These are phyloP conservation scores for Ganoderma sinense DNA, from an alignment of 1,284 basidiomycete genomes.

Conservation along the genomic window DNA sequence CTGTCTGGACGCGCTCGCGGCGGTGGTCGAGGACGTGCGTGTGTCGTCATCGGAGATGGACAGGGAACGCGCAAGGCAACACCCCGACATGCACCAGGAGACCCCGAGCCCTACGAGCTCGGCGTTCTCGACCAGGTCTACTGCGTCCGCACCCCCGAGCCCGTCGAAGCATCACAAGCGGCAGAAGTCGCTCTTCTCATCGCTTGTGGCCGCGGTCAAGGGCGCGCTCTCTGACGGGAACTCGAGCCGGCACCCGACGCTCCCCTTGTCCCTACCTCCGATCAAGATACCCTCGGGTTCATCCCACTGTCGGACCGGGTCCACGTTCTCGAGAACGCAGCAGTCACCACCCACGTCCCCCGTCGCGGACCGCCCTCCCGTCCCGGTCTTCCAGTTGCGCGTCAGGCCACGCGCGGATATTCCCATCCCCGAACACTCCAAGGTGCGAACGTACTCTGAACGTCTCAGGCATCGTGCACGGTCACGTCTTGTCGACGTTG, in stretches of 20 bases:
- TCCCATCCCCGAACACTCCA: conserved; percentile 11
- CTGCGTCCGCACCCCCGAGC: conserved; percentile 28
- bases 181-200: conserved; percentile 71
- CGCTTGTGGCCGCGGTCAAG: conserved; percentile 65
- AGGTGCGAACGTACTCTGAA: conserved; percentile 19
- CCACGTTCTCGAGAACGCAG: conserved; percentile 35
- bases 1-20: conserved; percentile 54
- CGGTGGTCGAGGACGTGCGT: conserved; percentile 62
- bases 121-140: conserved; percentile 10
- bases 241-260: conserved; percentile 15
- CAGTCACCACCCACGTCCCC: conserved; percentile 37
- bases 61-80: conserved; percentile 29
- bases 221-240: conserved; percentile 25
- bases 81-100: conserved; percentile 10
- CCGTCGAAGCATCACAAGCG: conserved; percentile 55
- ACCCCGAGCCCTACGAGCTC: conserved; percentile 2
- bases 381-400: conserved; percentile 25
- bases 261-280: conserved; percentile 19
- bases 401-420: conserved; percentile 30
- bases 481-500: conserved; percentile 78
- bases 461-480: conserved; percentile 72
- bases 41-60: conserved; percentile 38
- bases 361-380: conserved; percentile 28
- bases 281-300: conserved; percentile 27
- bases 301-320: conserved; percentile 18